These are phyloP conservation scores for Balakata baccata DNA, from an alignment of 345 rosid species.

Conservation along the genomic window DNA sequence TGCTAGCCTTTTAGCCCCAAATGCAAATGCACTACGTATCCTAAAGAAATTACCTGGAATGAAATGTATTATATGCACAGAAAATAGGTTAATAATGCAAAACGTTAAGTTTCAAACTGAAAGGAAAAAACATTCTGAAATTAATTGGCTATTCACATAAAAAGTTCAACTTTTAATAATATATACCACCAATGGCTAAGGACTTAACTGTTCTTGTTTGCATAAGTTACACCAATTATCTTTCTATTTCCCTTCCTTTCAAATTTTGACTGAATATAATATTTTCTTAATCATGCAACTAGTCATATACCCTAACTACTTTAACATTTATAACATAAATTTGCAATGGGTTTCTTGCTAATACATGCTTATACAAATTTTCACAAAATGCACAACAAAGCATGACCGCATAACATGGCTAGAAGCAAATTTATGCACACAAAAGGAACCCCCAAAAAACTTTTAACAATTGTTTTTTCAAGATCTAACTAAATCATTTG, in stretches of 20 bases:
- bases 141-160: neutral
- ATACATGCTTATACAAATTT: neutral
- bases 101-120: neutral
- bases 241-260: neutral
- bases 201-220: neutral
- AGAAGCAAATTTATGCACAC: too few relatives aligned
- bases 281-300: neutral
- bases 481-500: too few relatives aligned
- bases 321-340: neutral
- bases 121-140: neutral
- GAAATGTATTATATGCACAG: conserved; percentile 5
- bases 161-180: neutral
- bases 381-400: neutral
- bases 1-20: conserved; percentile 90
- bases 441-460: too few relatives aligned
- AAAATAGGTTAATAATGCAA: neutral
- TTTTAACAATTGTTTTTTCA: too few relatives aligned
- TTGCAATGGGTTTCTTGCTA: neutral
- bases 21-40: conserved; percentile 98
- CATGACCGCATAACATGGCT: neutral
- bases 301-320: neutral
- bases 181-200: neutral
- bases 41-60: conserved; percentile 92
- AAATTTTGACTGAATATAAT: neutral
- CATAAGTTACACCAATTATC: neutral